Evolutionary conservation across 176 grass and related monocot species (phyloP).

Genomic region (Puccinellia tenuiflora): DNA sequence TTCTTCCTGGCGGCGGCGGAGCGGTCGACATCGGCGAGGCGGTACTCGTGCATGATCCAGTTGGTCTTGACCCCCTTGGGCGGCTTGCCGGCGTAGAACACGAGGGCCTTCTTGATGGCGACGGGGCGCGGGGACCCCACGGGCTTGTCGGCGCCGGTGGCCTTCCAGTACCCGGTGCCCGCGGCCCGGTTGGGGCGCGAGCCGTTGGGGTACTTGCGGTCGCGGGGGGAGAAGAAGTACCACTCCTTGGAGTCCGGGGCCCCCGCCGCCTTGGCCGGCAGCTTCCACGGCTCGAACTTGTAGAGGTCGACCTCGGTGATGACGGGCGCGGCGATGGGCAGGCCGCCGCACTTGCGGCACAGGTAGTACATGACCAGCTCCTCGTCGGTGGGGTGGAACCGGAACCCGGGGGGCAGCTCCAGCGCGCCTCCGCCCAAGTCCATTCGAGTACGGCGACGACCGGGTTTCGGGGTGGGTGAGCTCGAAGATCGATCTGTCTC

Average conservation of each 20-base stretch:
- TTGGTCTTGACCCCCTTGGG: conserved; percentile 76
- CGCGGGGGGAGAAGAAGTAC: conserved; percentile 88
- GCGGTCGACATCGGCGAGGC: conserved; percentile 73
- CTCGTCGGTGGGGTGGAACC: conserved; percentile 92
- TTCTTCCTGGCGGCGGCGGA: conserved; percentile 56
- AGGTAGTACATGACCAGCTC: conserved; percentile 90
- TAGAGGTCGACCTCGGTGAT: conserved; percentile 87
- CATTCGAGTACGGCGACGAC: conserved; percentile 14
- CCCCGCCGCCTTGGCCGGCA: conserved; percentile 63
- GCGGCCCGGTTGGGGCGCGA: conserved; percentile 71
- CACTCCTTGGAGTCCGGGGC: conserved; percentile 58
- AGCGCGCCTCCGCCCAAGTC: conserved; percentile 54
- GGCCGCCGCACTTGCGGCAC: conserved; percentile 59
- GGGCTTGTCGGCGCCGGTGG: conserved; percentile 88
- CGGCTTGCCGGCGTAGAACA: conserved; percentile 71
- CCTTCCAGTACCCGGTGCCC: conserved; percentile 85
- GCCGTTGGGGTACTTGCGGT: conserved; percentile 93
- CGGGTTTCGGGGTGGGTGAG: not conserved
- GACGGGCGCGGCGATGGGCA: conserved; percentile 42
- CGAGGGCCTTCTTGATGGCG: conserved; percentile 77
- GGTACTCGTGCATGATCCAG: conserved; percentile 99
- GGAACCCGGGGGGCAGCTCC: conserved; percentile 75
- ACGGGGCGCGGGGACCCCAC: conserved; percentile 55
- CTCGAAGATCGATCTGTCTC: not conserved
- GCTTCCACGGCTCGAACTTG: conserved; percentile 62